phyloP scores from a whole-genome alignment of 78 protist species.

The Cyanophora paradoxa region DNA sequence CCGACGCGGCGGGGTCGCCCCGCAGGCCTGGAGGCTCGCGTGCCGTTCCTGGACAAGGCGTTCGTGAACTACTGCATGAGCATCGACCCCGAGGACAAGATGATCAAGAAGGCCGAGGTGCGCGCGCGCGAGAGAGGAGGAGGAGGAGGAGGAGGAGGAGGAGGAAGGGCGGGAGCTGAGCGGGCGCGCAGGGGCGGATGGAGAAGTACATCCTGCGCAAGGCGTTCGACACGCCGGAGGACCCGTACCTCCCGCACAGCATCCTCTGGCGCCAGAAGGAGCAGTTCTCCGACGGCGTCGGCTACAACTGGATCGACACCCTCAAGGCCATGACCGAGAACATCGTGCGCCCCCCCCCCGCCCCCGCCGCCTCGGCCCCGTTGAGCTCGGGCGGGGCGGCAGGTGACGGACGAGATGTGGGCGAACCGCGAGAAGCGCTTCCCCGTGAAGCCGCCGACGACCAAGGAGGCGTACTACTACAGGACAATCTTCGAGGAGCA shows the following conservation, averaged over 20 bases:
- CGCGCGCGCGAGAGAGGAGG: too few species aligned
- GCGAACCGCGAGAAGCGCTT: not conserved
- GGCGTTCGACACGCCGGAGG: not conserved
- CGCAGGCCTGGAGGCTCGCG: conserved; percentile 30
- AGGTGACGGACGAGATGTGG: not conserved
- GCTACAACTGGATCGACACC: conserved; percentile 50
- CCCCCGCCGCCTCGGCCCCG: not conserved
- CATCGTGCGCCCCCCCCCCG: too few species aligned
- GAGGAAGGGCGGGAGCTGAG: too few species aligned
- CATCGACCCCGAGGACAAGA: conserved; percentile 19
- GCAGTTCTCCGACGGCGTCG: conserved; percentile 55
- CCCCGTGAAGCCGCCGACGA: conserved; percentile 37
- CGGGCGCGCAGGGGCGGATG: too few species aligned
- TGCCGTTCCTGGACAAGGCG: conserved; percentile 15
- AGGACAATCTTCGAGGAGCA: conserved; percentile 18
- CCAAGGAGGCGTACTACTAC: conserved; percentile 39
- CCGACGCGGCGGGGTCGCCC: too few species aligned
- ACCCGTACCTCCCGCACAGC: not conserved
- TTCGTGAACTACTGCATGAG: conserved; percentile 16
- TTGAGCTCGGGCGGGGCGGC: not conserved
- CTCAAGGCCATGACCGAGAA: conserved; percentile 23
- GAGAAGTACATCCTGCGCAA: conserved; percentile 11
- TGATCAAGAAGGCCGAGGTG: not conserved
- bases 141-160: too few species aligned
- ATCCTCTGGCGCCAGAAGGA: conserved; percentile 49